Conservation (phyloP, 495 filamentous ascomycete genomes). For the Aspergillus nanangensis region DNA sequence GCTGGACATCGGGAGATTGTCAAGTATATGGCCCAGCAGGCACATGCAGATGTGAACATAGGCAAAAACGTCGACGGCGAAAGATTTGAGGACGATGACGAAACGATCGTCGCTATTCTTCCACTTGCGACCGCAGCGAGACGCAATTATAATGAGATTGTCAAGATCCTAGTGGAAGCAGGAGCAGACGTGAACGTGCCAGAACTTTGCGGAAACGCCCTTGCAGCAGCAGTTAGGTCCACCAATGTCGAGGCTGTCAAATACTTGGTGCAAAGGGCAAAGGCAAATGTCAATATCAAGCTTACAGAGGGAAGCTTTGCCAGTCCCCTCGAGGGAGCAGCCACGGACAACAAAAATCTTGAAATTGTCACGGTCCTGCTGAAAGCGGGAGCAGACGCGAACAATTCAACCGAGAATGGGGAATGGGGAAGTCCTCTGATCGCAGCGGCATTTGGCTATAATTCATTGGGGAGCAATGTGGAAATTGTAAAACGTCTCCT, state of each 20-base stretch:
- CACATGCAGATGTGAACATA: neutral
- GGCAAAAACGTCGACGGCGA: neutral
- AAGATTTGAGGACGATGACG: neutral
- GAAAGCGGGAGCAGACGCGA: neutral
- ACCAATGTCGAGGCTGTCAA: constrained; percentile 13
- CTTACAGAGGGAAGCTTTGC: neutral
- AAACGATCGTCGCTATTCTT: neutral
- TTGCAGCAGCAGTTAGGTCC: neutral
- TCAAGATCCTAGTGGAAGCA: constrained; percentile 10
- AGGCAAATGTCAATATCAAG: constrained; percentile 21
- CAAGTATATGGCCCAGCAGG: constrained; percentile 10
- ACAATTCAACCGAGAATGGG: neutral
- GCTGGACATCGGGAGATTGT: constrained; percentile 13
- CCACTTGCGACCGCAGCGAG: neutral
- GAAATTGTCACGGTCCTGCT: neutral
- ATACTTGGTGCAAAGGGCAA: constrained; percentile 19
- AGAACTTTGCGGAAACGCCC: neutral
- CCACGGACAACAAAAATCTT: neutral
- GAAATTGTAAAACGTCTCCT: neutral
- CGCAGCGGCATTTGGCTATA: neutral
- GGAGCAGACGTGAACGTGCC: constrained; percentile 20
- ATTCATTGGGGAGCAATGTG: neutral
- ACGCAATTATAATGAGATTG: neutral
- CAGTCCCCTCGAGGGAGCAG: neutral
- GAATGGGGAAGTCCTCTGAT: neutral